Evolutionary conservation across 2,329 filamentous ascomycete species (phyloP).

Genomic region (Apiospora saccharicola): DNA sequence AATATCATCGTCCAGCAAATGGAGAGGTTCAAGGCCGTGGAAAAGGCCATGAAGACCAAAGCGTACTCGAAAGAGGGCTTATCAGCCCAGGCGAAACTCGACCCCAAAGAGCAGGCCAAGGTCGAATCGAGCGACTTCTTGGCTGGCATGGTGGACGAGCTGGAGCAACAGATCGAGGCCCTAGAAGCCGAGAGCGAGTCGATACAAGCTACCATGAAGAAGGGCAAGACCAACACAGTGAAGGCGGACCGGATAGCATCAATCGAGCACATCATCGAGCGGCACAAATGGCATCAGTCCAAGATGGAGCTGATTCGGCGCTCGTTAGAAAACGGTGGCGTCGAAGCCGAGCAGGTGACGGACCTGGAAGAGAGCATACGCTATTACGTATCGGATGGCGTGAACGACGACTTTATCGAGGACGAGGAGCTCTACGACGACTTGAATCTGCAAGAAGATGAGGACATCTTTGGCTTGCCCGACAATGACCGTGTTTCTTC

Average conservation of each 20-base stretch:
- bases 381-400: slow-evolving; percentile 92
- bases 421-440: slow-evolving; percentile 97
- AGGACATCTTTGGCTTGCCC: slow-evolving; percentile 83
- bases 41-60: slow-evolving; percentile 99
- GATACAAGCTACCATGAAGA: slow-evolving; percentile 90
- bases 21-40: slow-evolving; percentile 99
- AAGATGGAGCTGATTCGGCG: slow-evolving; percentile 92
- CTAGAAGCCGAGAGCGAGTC: slow-evolving; percentile 89
- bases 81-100: slow-evolving; percentile 88
- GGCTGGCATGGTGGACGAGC: slow-evolving; percentile 84
- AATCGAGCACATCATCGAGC: slow-evolving; percentile 83
- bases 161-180: slow-evolving; percentile 91
- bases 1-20: slow-evolving; percentile 73
- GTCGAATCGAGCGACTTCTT: slow-evolving; percentile 88
- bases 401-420: slow-evolving; percentile 88
- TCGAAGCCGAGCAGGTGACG: slow-evolving; percentile 86
- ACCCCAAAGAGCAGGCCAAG: slow-evolving; percentile 98
- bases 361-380: slow-evolving; percentile 91
- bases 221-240: slow-evolving; percentile 84
- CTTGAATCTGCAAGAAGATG: slow-evolving; percentile 89
- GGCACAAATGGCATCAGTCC: slow-evolving; percentile 95
- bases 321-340: slow-evolving; percentile 88
- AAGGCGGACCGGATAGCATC: slow-evolving; percentile 90
- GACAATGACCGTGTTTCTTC: slow-evolving; percentile 92
- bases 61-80: slow-evolving; percentile 98